Base-by-base conservation (phyloP, 2,329 filamentous ascomycete species). In the Juglanconis juglandina region DNA sequence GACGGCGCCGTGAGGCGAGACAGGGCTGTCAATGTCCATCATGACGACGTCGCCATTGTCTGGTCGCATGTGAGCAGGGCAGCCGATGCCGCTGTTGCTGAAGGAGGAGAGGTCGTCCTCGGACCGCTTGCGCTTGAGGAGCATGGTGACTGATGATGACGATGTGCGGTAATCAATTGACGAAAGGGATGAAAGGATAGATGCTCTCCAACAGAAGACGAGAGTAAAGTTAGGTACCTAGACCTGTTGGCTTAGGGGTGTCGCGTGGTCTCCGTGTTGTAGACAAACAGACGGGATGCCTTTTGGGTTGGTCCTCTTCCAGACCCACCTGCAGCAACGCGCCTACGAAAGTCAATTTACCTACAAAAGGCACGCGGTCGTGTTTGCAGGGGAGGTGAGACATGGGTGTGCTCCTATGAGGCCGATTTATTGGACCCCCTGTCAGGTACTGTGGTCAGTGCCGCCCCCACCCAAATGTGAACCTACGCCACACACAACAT, bases 121-220 rank as follows among this genome's bases (percentile, higher is more conserved):
- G 66, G 85, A 87, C 48, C 84, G 81, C 76, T 88, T 88, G 72
- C 86, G 84, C 71, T 88, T 88, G 68, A 86, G 74, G 33, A 79
- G 70, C 81, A 84, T 85, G n/a, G 30, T 64, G 54, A n/a, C 42
- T 17, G 59, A 37, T 49, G 49, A 34, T 13, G 10, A 44, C n/a
- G 44, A 10, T 37, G 35, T 56, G 33, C 17, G 32, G 11, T 54
- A 32, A 24, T 33, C 17, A 35, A 49, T 53, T 24, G 8, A 13
- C 6, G 37, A 13, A 24, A 52, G 9, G 9, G 50, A 37, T 11
- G 34, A 13, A 37, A 37, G 14, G 47, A n/a, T 13, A 35, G 49
- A 35, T 35, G 3, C 32, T 37, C 34, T 14, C 32, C 7, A 34
- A 35, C 30, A 35, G 35, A 17, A 41, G 50, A 5, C 4, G 10